These are phyloP conservation scores for Jatropha curcas DNA, from an alignment of 345 rosid genomes.

Conservation along the genomic window DNA sequence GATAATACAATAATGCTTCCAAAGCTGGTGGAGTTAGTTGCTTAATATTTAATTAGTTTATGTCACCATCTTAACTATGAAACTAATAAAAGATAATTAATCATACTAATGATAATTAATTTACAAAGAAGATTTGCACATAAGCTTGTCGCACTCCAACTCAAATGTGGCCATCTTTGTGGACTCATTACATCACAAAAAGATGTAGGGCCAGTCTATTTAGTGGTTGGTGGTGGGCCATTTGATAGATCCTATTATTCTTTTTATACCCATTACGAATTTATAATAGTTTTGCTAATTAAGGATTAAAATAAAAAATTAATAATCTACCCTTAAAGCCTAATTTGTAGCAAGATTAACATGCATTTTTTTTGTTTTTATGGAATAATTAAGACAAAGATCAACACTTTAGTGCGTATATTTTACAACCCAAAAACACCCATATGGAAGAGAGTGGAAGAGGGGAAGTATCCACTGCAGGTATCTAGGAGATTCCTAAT, in stretches of 20 bases:
- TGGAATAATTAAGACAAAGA: conserved; percentile 8
- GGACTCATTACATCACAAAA: conserved; percentile 20
- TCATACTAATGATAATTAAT: conserved; percentile 12
- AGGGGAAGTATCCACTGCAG: background rate
- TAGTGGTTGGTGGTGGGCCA: conserved; percentile 30
- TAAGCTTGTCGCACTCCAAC: conserved; percentile 25
- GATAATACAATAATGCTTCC: conserved; percentile 27
- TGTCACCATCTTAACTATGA: conserved; percentile 29
- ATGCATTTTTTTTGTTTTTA: conserved; percentile 20
- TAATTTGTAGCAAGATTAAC: conserved; percentile 17
- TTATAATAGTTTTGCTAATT: conserved; percentile 27
- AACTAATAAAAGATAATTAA: conserved; percentile 12
- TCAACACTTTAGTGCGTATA: background rate
- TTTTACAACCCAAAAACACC: background rate
- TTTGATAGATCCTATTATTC: conserved; percentile 6
- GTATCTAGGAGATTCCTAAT: conserved; percentile 1
- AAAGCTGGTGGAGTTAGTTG: conserved; percentile 47
- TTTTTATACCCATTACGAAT: conserved; percentile 15
- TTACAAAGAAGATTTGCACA: conserved; percentile 8
- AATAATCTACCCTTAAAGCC: conserved; percentile 21
- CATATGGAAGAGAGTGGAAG: background rate
- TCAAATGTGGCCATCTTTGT: conserved; percentile 13
- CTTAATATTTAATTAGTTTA: conserved; percentile 26
- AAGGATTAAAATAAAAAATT: conserved; percentile 7
- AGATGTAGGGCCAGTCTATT: background rate